phyloP scores from a whole-genome alignment of 2,329 filamentous ascomycete genomes.

The Neurospora sp. region DNA sequence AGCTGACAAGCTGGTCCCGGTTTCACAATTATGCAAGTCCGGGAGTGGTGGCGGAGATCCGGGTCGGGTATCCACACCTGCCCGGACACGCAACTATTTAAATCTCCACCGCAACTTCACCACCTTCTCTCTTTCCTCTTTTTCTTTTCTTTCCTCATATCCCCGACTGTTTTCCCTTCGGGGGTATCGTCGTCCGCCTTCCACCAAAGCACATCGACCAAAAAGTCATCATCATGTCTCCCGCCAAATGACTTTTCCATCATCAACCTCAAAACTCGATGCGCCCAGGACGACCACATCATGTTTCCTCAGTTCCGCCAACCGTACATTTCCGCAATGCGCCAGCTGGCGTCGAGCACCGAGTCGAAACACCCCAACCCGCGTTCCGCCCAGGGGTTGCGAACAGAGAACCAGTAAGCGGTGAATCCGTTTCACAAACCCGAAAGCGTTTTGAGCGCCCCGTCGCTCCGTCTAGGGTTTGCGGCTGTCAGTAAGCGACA shows the following conservation, averaged over 20 bases:
- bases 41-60: not conserved
- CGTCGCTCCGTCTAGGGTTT: not conserved
- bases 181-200: not conserved
- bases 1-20: not conserved
- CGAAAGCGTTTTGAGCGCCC: conserved; percentile 2
- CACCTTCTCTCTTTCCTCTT: not conserved
- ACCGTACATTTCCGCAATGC: not conserved
- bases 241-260: not conserved
- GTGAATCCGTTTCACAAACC: not conserved
- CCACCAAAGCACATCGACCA: not conserved
- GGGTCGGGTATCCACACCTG: not conserved
- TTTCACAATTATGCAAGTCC: not conserved
- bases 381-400: not conserved
- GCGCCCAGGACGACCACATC: not conserved
- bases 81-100: not conserved
- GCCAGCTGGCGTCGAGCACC: not conserved
- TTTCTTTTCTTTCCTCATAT: conserved; percentile 4
- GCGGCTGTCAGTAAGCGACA: not conserved
- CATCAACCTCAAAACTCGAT: not conserved
- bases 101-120: not conserved
- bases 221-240: conserved; percentile 3
- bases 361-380: not conserved
- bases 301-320: not conserved
- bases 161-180: conserved; percentile 8
- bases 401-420: not conserved